Evolutionary conservation across 1,284 basidiomycete species (phyloP), one percentile per base, ranked within the genome.

Genomic region (Anthracocystis panici-leucophaei): DNA sequence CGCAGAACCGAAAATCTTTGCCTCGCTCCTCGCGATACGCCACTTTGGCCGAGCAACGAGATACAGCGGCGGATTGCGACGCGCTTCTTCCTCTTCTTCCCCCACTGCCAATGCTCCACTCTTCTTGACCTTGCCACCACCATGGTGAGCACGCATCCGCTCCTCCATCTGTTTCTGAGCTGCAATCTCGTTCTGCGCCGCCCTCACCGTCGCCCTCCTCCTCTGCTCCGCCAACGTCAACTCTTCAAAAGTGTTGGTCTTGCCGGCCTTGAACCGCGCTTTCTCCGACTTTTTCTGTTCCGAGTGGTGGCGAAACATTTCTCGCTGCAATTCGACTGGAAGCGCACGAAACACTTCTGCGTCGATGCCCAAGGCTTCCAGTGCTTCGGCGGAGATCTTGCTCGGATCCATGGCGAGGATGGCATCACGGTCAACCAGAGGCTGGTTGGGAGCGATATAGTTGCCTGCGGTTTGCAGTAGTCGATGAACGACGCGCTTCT

Each of bases 331-430:
- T 20, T 68, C 66, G 11, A 65, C 45, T 2, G 82, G 82, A 23
- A 84, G 58, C 8, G 72, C 74, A 4, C 44, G 59, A 35, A 81
- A 84, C n/a, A 83, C 75, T 23, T 78, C 81, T 8, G 68, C 41
- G 48, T 83, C 82, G 48, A 83, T 80, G 14, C 70, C 81, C 1
- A 80, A 25, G 12, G 46, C 67, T 31, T 38, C 29, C 18, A 80
- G 62, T 11, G 59, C 62, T 21, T 58, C 57, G 31, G 21, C 23
- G 8, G 53, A 54, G 42, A 77, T 69, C 51, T 51, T 57, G 50
- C 41, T 57, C 20, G 76, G 79, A 9, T 81, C 69, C 50, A 68
- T 64, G 5, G 64, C 64, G 2, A 65, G 65, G 4, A 69, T 29
- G 9, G 69, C 59, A 23, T 72, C 71, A 10, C 57, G 40, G 25